Conservation (phyloP, 179 eudicot species). For the Spergularia azorica region DNA sequence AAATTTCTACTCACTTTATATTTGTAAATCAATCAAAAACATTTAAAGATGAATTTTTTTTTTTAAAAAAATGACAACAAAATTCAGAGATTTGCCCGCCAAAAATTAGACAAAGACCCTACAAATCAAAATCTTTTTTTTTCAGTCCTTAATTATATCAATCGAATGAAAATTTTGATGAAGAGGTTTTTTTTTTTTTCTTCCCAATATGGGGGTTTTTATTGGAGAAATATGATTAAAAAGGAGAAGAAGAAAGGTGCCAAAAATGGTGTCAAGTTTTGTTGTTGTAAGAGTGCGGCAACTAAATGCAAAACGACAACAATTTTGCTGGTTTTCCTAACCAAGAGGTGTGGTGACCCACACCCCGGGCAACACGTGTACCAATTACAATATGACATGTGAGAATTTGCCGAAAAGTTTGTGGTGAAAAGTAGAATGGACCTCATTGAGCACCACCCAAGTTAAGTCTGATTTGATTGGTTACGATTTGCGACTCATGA, state of each 20-base stretch:
- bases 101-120: not conserved
- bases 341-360: slow-evolving; percentile 18
- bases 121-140: too few species aligned
- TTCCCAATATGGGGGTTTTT: too few species aligned
- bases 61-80: not conserved
- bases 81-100: slow-evolving; percentile 1
- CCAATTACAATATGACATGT: not conserved
- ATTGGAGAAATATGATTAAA: too few species aligned
- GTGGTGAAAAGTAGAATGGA: not conserved
- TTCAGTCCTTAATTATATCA: not conserved
- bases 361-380: slow-evolving; percentile 2
- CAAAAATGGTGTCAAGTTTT: slow-evolving; percentile 5
- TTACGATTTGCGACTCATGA: too few species aligned
- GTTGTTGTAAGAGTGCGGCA: slow-evolving; percentile 11
- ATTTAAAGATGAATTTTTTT: not conserved
- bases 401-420: not conserved
- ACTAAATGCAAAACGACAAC: slow-evolving; percentile 20
- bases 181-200: too few species aligned
- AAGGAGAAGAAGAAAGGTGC: not conserved
- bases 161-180: not conserved
- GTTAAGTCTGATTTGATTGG: not conserved
- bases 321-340: slow-evolving; percentile 8
- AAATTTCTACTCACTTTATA: not conserved
- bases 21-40: not conserved
- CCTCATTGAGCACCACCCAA: not conserved